Percentiles rank a stretch among this genome's conserved stretches.
phyloP scores from a whole-genome alignment of 1,139 yeast genomes.

The Zygoascus hellenicus region DNA sequence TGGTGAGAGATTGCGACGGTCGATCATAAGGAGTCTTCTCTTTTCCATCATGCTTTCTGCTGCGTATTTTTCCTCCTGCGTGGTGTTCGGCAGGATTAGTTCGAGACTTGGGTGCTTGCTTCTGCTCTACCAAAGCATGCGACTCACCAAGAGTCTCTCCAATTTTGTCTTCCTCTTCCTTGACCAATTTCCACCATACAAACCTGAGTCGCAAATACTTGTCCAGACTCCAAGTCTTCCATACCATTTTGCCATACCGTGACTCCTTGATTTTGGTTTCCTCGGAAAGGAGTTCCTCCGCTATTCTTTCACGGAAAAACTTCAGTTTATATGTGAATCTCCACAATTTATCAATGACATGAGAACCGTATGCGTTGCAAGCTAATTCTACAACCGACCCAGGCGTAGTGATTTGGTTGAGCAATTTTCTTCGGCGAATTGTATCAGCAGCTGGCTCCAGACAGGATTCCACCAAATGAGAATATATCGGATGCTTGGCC shows the following conservation, averaged over 20 bases:
- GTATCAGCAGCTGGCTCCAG: slow-evolving; percentile 44
- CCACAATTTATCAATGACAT: slow-evolving; percentile 83
- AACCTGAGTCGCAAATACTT: slow-evolving; percentile 62
- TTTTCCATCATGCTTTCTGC: background rate
- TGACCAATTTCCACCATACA: slow-evolving; percentile 76
- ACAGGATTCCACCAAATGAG: slow-evolving; percentile 57
- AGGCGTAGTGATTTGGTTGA: slow-evolving; percentile 51
- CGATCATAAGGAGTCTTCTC: background rate
- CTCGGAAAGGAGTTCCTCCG: slow-evolving; percentile 56
- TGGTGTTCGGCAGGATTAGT: background rate
- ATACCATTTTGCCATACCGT: slow-evolving; percentile 80
- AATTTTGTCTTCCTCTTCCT: slow-evolving; percentile 53
- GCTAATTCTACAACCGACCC: slow-evolving; percentile 51
- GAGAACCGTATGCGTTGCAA: slow-evolving; percentile 88
- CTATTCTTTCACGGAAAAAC: slow-evolving; percentile 82
- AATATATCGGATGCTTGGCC: slow-evolving; percentile 84
- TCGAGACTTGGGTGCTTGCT: slow-evolving; percentile 4
- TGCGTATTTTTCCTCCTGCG: slow-evolving; percentile 2
- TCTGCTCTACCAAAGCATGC: slow-evolving; percentile 4
- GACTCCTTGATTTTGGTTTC: slow-evolving; percentile 73
- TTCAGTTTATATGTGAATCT: slow-evolving; percentile 67
- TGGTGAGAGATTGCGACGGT: background rate
- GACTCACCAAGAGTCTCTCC: slow-evolving; percentile 7
- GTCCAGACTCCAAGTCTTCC: slow-evolving; percentile 95
- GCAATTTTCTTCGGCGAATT: slow-evolving; percentile 57